Conservation (phyloP, 768 basidiomycete species). For the Galerina sulciceps region DNA sequence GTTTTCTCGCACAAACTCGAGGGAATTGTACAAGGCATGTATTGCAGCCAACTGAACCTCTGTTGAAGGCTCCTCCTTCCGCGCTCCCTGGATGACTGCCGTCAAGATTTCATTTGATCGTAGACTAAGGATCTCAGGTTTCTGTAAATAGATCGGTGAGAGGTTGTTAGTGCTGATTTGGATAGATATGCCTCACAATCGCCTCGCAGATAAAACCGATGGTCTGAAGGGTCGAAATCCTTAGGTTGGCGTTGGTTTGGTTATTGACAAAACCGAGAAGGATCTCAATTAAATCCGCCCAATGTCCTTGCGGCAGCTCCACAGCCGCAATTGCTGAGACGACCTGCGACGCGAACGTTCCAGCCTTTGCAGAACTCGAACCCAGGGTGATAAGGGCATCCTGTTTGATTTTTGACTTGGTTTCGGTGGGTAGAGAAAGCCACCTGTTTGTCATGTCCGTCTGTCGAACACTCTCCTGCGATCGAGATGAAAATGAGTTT, state of each 20-base stretch:
- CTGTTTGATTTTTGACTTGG: constrained; percentile 85
- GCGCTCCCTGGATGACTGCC: constrained; percentile 96
- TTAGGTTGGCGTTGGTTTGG: constrained; percentile 69
- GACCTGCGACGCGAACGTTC: constrained; percentile 89
- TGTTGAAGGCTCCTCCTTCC: constrained; percentile 89
- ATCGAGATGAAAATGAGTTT: constrained; percentile 24
- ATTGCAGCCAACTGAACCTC: constrained; percentile 96
- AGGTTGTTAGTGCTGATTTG: background rate
- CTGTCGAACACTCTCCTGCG: constrained; percentile 77
- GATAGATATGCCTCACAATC: constrained; percentile 66
- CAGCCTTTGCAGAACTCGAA: constrained; percentile 72
- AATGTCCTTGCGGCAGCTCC: constrained; percentile 86
- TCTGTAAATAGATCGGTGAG: constrained; percentile 50
- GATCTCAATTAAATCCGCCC: constrained; percentile 89
- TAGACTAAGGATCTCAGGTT: constrained; percentile 87
- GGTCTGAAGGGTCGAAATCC: constrained; percentile 88
- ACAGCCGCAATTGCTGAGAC: constrained; percentile 93
- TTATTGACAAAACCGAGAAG: constrained; percentile 88
- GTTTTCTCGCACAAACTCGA: constrained; percentile 97
- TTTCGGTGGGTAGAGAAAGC: constrained; percentile 71
- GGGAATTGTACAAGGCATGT: constrained; percentile 90
- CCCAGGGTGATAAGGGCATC: constrained; percentile 83
- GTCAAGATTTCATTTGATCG: constrained; percentile 98
- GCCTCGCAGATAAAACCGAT: constrained; percentile 98
- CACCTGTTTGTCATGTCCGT: constrained; percentile 79